Evolutionary conservation across 148 eudicot genomes (phyloP), one percentile per base, ranked within the genome.

Genomic region (Rhododendron kiyosumense): DNA sequence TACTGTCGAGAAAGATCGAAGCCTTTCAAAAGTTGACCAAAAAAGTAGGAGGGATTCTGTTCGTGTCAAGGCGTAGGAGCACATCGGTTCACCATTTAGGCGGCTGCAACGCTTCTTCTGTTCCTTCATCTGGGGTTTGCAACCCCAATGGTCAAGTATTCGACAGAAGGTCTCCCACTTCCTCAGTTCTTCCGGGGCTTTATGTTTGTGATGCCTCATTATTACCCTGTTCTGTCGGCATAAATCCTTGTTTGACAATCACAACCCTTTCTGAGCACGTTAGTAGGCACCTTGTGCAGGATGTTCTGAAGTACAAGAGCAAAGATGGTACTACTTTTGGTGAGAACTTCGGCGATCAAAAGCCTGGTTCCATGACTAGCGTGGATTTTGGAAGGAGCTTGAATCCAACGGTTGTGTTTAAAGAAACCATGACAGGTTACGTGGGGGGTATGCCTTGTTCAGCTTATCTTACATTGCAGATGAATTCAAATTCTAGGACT

Each of bases 61-160:
- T 86, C 81, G 74, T 90, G 88, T 84, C 90, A 43, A 88, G 74
- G 78, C 83, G 57, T 43, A 59, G 90, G 48, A 88, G 90, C 86
- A 85, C 91, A 20, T 84, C 90, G 0, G 91, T 90, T 48, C 91
- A 90, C 85, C 91, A 84, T 46, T 85, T 90, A 69, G 91, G 91
- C 4, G 91, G 91, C 13, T 90, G 91, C 74, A 88, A 85, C 80
- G 89, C 90, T 20, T 86, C 90, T 67, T 81, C 87, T 8, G 90
- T 88, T 83, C 71, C 79, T 73, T 86, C 87, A 38, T 32, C 57
- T 12, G 91, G 90, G 20, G 91, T 88, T 61, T 90, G 91, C 52
- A 88, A 88, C 73, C 81, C 79, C 26, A 36, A 78, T 1, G 91
- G 91, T 46, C 91, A 88, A 90, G 90, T 90, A 13, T 90, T 90